phyloP scores from a whole-genome alignment of 352 stramenopile genomes.

The Globisporangium irregulare region DNA sequence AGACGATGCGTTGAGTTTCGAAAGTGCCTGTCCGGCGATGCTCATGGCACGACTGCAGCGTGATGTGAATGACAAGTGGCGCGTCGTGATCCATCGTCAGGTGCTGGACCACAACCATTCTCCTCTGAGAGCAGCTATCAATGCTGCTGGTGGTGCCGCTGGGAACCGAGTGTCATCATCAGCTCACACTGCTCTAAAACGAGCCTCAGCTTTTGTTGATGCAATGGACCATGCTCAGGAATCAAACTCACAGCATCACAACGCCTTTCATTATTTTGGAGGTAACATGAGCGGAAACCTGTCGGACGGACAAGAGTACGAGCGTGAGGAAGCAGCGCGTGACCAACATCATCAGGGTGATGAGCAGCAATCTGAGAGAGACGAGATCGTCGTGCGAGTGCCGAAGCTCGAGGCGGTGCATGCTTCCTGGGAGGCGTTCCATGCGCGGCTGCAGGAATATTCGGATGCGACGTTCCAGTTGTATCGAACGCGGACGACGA shows the following conservation, averaged over 20 bases:
- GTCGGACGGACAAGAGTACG: neutral
- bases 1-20: neutral
- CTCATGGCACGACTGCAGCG: constrained; percentile 64
- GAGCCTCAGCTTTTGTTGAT: neutral
- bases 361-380: neutral
- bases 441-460: constrained; percentile 53
- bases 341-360: neutral
- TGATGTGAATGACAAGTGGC: constrained; percentile 59
- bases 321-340: neutral
- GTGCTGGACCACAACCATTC: constrained; percentile 60
- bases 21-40: constrained; percentile 54
- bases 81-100: constrained; percentile 68
- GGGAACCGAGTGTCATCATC: neutral
- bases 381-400: constrained; percentile 60
- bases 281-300: neutral
- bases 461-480: constrained; percentile 67
- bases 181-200: neutral
- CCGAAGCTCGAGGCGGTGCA: constrained; percentile 51
- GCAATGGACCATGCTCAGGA: neutral
- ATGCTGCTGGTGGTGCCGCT: neutral
- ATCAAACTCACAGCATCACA: neutral
- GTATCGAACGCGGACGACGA: constrained; percentile 75
- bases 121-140: constrained; percentile 10
- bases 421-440: constrained; percentile 70
- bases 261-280: neutral